phyloP scores from a whole-genome alignment of 371 early-diverging fungal genomes.

The Rhizopus sp. region DNA sequence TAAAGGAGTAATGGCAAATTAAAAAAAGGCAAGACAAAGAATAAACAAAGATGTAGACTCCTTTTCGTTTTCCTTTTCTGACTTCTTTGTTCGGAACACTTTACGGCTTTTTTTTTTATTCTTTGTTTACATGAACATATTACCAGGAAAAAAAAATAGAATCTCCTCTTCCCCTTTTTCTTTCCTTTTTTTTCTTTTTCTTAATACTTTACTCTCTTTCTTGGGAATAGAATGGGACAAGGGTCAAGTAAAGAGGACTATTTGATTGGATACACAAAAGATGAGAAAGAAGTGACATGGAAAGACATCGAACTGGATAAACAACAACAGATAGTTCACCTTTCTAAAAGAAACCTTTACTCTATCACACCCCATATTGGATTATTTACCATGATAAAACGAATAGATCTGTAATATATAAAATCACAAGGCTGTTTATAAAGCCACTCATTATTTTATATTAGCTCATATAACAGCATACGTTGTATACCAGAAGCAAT shows the following conservation, averaged over 20 bases:
- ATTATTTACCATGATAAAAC: slow-evolving; percentile 24
- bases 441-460: background rate
- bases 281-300: background rate
- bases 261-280: background rate
- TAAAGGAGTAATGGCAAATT: background rate
- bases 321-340: slow-evolving; percentile 6
- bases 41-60: background rate
- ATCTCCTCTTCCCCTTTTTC: background rate
- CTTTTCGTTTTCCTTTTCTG: background rate
- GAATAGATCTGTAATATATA: slow-evolving; percentile 37
- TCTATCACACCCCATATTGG: slow-evolving; percentile 24
- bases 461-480: slow-evolving; percentile 57
- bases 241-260: background rate
- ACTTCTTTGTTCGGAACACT: background rate
- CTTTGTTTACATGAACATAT: background rate
- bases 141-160: background rate
- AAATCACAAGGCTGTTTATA: slow-evolving; percentile 10
- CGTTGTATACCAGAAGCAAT: slow-evolving; percentile 66
- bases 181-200: background rate
- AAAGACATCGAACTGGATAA: background rate
- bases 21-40: background rate
- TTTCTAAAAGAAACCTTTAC: slow-evolving; percentile 13
- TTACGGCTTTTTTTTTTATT: background rate
- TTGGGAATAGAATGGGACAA: slow-evolving; percentile 19
- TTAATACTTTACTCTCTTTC: slow-evolving; percentile 4